Conservation (phyloP, 2,329 filamentous ascomycete genomes). For the Diaporthe ilicicola region DNA sequence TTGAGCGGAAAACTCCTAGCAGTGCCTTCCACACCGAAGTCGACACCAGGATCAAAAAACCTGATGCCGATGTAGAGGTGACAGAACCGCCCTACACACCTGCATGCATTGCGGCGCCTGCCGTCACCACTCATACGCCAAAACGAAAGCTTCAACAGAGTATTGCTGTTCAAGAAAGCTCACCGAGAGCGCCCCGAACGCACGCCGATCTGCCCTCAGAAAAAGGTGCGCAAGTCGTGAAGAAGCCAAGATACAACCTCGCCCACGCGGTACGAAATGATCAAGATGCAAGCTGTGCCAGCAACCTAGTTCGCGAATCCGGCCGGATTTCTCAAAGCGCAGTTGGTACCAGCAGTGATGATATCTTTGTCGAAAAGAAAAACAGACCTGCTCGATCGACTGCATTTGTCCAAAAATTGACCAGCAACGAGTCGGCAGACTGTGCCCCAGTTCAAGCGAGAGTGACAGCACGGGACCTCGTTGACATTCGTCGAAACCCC, state of each 20-base stretch:
- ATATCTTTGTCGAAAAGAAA: neutral
- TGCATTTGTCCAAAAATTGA: neutral
- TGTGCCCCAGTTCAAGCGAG: neutral
- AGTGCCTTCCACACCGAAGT: neutral
- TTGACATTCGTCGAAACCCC: neutral
- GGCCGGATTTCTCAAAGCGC: neutral
- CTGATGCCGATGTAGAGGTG: neutral
- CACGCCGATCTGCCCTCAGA: neutral
- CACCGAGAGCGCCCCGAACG: neutral
- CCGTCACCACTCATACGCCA: no score
- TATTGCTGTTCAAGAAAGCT: neutral
- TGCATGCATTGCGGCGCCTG: neutral
- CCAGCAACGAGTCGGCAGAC: neutral
- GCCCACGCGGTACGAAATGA: neutral
- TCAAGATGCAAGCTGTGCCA: no score
- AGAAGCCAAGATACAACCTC: neutral
- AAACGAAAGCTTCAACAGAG: neutral
- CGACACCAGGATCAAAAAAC: neutral
- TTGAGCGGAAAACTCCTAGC: neutral
- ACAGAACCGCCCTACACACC: neutral
- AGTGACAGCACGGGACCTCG: no score
- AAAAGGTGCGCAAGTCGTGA: neutral
- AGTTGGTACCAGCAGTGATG: neutral
- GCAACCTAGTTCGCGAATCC: neutral
- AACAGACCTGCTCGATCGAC: neutral